Conservation (phyloP, 495 filamentous ascomycete species). For the Endocarpon pusillum region DNA sequence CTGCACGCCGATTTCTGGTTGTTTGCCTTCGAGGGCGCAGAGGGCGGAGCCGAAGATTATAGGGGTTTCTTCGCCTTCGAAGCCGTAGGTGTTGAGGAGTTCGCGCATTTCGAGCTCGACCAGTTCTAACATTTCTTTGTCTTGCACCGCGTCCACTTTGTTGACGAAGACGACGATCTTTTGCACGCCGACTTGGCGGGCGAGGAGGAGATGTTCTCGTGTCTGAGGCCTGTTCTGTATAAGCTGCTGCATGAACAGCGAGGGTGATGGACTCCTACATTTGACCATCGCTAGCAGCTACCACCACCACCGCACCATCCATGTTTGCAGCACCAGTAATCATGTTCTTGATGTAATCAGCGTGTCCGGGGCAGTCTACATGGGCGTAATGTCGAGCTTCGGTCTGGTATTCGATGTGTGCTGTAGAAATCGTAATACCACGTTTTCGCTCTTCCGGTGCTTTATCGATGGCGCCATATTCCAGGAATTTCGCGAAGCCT, state of each 20-base stretch:
- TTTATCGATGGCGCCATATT: conserved; percentile 96
- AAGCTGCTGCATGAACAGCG: not conserved
- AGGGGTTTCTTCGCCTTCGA: conserved; percentile 94
- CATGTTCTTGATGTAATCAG: conserved; percentile 99
- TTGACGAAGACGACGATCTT: conserved; percentile 98
- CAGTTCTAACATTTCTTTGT: conserved; percentile 98
- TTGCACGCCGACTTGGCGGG: conserved; percentile 94
- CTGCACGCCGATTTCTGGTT: conserved; percentile 67
- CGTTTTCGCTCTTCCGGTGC: conserved; percentile 97
- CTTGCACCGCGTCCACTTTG: conserved; percentile 92
- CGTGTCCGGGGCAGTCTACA: conserved; percentile 98
- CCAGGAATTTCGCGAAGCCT: conserved; percentile 81
- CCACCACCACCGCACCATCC: conserved; percentile 97
- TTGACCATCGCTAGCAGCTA: conserved; percentile 95
- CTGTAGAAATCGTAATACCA: conserved; percentile 97
- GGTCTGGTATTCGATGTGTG: conserved; percentile 95
- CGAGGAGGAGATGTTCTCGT: conserved; percentile 91
- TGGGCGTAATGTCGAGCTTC: conserved; percentile 89
- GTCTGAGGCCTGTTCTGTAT: conserved; percentile 64
- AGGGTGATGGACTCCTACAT: conserved; percentile 39
- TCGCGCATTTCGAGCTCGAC: conserved; percentile 99
- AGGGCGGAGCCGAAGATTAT: conserved; percentile 93
- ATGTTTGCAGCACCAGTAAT: conserved; percentile 94
- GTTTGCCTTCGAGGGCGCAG: conserved; percentile 77
- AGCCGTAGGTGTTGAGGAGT: conserved; percentile 77